Evolutionary conservation across 202 grass and related monocot species (phyloP).

Genomic region (Digitaria exilis): DNA sequence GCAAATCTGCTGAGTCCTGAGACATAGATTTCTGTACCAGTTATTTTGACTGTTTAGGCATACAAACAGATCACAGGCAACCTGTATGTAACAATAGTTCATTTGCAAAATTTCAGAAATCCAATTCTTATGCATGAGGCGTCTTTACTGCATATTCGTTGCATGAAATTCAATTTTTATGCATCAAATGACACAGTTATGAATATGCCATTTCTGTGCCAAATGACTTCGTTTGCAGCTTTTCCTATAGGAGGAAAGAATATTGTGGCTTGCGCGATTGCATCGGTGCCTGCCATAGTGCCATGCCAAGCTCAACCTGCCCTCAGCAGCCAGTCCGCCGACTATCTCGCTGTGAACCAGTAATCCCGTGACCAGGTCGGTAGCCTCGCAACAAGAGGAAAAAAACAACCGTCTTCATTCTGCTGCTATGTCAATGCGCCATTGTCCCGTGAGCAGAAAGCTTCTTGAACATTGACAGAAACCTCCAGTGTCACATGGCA

Average conservation of each 20-base stretch:
- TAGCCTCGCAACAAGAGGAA: not conserved
- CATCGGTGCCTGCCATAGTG: not conserved
- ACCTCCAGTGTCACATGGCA: slow-evolving; percentile 11
- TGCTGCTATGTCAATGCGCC: not conserved
- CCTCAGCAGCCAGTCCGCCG: not conserved
- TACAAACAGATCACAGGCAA: slow-evolving; percentile 18
- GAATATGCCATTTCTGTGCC: slow-evolving; percentile 1
- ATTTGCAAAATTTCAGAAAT: slow-evolving; percentile 13
- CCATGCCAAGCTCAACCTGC: not conserved
- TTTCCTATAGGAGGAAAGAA: not conserved
- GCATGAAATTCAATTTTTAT: not conserved
- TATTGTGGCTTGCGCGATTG: not conserved
- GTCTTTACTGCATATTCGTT: not conserved
- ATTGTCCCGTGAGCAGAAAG: slow-evolving; percentile 22
- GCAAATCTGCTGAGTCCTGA: slow-evolving; percentile 14
- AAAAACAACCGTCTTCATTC: not conserved
- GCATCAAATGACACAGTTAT: not conserved
- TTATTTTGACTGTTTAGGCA: slow-evolving; percentile 3
- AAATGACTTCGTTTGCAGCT: not conserved
- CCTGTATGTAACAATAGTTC: slow-evolving; percentile 41
- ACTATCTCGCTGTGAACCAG: slow-evolving; percentile 4
- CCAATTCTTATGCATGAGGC: not conserved
- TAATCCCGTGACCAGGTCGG: not conserved
- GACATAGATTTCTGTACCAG: slow-evolving; percentile 20
- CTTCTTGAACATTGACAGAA: not conserved